Evolutionary conservation across 768 basidiomycete species (phyloP).

Genomic region (Leucocoprinus birnbaumii): DNA sequence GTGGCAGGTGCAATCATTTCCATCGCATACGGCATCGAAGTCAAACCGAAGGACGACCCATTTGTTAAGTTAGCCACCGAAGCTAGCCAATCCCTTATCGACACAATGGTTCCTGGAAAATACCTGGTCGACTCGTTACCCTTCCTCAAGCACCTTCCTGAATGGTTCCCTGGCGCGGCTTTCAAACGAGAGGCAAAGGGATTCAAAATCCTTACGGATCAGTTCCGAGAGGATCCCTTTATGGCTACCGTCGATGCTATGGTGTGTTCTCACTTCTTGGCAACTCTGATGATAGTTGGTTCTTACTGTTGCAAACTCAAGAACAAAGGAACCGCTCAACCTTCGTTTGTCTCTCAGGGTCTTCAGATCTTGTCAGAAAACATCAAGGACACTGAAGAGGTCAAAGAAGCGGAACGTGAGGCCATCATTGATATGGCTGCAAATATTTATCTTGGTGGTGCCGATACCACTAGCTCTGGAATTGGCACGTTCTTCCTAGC

Average conservation of each 20-base stretch:
- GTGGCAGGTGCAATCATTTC: no score
- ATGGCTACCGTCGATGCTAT: constrained; percentile 3
- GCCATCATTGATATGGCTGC: background rate
- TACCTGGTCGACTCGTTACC: constrained; percentile 7
- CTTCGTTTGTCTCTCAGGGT: background rate
- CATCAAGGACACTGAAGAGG: background rate
- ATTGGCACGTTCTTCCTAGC: constrained; percentile 13
- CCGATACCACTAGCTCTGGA: constrained; percentile 14
- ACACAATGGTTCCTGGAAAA: background rate
- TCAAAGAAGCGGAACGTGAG: constrained; percentile 8
- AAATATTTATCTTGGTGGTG: constrained; percentile 11
- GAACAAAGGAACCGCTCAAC: background rate
- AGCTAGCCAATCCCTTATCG: background rate
- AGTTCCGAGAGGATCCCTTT: background rate
- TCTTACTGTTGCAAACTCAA: no score
- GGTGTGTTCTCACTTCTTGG: constrained; percentile 5
- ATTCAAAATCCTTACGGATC: background rate
- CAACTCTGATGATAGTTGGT: no score
- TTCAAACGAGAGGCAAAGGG: constrained; percentile 10
- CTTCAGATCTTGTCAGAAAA: background rate
- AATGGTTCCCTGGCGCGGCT: constrained; percentile 14
- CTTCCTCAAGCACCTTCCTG: constrained; percentile 13
- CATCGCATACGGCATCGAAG: background rate
- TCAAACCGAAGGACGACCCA: background rate
- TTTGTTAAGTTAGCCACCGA: background rate